Evolutionary conservation across 176 grass and related monocot species (phyloP).

Genomic region (Bromus sterilis): DNA sequence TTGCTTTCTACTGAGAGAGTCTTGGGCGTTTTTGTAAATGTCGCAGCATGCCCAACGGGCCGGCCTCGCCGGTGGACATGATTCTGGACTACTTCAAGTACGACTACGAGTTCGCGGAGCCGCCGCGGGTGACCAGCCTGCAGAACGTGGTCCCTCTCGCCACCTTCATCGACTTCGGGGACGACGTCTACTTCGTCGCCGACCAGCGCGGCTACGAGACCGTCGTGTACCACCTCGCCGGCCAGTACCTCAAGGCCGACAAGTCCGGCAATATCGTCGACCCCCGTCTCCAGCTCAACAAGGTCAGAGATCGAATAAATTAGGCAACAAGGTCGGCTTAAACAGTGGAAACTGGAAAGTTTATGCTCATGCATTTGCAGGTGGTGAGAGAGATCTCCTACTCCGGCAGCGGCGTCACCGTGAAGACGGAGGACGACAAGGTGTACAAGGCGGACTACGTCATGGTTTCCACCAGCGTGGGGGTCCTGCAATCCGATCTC

Average conservation of each 20-base stretch:
- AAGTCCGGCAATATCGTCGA: constrained; percentile 26
- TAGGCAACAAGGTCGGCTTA: too few species aligned
- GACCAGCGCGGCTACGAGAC: background rate
- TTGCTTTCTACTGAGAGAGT: too few species aligned
- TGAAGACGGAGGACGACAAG: constrained; percentile 44
- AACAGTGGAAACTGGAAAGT: too few species aligned
- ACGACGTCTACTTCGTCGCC: too few species aligned
- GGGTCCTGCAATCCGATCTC: constrained; percentile 48
- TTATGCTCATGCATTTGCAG: background rate
- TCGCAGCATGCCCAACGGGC: constrained; percentile 5
- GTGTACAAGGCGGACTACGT: constrained; percentile 40
- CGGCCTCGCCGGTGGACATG: constrained; percentile 40
- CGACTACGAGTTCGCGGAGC: too few species aligned
- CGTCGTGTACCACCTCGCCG: constrained; percentile 39
- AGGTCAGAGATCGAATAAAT: too few species aligned
- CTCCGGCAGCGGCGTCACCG: background rate
- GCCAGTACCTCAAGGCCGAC: constrained; percentile 33
- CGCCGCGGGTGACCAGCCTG: too few species aligned
- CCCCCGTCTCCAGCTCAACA: constrained; percentile 24
- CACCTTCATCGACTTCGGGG: background rate
- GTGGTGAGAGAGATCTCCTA: constrained; percentile 25
- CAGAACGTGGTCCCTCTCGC: constrained; percentile 20
- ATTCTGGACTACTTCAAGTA: constrained; percentile 49
- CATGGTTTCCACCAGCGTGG: constrained; percentile 44
- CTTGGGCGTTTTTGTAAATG: too few species aligned